Evolutionary conservation across 1,284 basidiomycete species (phyloP), one percentile per base, ranked within the genome.

Genomic region (Papiliotrema fonsecae): DNA sequence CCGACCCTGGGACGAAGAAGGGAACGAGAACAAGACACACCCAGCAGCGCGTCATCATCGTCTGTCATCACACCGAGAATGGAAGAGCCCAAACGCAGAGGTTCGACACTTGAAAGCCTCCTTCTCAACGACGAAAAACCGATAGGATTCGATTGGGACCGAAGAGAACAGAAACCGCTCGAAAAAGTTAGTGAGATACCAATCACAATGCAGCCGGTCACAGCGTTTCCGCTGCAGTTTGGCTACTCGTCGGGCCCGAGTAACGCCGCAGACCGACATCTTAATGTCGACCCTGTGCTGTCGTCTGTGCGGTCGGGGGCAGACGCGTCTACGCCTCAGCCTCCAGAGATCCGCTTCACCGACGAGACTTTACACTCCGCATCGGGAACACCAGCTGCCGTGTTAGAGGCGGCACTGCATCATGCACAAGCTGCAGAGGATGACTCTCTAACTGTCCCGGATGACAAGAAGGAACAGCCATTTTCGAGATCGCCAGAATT

Each of bases 401-500:
- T 48, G 9, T 34, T 34, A 9, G 47, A 51, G 25, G 34, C 35
- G 18, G 47, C 42, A 9, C 30, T 41, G 14, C 28, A 31, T 34
- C 38, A 41, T 28, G 45, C 32, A 34, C 44, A 47, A 16, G 44
- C 36, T 11, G 34, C 31, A 5, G 49, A 44, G 14, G 35, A 43
- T 4, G 32, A 46, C 19, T 31, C 34, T 7, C 48, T 55, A 11
- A 50, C 32, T 24, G 49, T 51, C 27, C 57, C 60, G 5, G 53
- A 51, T 9, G 54, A 48, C 42, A 59, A 56, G 43, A 69, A 65
- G 45, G 80, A 84, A 19, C 87, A 88, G 13, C 89, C 90, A 4
- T 97, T 96, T 73, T 92, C 91, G 47, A 85, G 92, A 52, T 91
- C 88, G 0, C 92, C 92, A 3, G 92, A 97, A 70, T 78, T 97